phyloP scores from a whole-genome alignment of 2,329 filamentous ascomycete genomes.

The Parasarocladium wereldwijsianum region DNA sequence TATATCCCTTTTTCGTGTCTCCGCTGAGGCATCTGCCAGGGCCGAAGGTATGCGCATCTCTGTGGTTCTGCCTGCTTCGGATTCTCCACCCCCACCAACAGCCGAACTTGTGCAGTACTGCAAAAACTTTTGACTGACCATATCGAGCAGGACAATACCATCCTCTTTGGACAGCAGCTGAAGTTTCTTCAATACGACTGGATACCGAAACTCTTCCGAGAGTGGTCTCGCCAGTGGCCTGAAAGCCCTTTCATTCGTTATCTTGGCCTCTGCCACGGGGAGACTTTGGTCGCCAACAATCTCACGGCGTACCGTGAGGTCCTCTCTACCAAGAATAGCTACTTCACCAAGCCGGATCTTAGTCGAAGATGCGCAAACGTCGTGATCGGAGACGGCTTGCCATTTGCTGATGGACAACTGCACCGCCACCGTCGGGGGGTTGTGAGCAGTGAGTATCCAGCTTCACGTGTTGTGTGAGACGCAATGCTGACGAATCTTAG shows the following conservation, averaged over 20 bases:
- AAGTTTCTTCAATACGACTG: constrained; percentile 15
- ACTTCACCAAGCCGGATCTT: constrained; percentile 13
- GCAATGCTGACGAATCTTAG: constrained; percentile 3
- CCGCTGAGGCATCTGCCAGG: constrained; percentile 28
- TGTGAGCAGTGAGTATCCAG: constrained; percentile 13
- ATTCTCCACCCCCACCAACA: background rate
- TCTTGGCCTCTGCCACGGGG: constrained; percentile 7
- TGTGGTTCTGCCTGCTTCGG: too few species aligned
- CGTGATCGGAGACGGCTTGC: constrained; percentile 17
- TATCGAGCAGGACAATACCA: constrained; percentile 17
- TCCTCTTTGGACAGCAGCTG: constrained; percentile 24
- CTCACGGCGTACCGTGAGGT: constrained; percentile 10
- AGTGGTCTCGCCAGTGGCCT: constrained; percentile 11
- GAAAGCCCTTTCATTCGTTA: constrained; percentile 10
- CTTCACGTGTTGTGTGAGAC: background rate
- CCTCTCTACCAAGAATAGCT: constrained; percentile 12
- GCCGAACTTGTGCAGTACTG: background rate
- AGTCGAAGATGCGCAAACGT: constrained; percentile 12
- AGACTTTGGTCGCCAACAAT: constrained; percentile 9
- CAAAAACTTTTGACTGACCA: background rate
- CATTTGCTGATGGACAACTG: constrained; percentile 19
- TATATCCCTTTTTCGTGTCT: constrained; percentile 28
- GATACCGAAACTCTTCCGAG: constrained; percentile 12
- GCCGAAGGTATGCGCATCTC: constrained; percentile 27
- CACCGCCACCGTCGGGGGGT: constrained; percentile 20